phyloP scores from a whole-genome alignment of 2,329 filamentous ascomycete species.

The Ophiocordyceps camponoti-leonardi region DNA sequence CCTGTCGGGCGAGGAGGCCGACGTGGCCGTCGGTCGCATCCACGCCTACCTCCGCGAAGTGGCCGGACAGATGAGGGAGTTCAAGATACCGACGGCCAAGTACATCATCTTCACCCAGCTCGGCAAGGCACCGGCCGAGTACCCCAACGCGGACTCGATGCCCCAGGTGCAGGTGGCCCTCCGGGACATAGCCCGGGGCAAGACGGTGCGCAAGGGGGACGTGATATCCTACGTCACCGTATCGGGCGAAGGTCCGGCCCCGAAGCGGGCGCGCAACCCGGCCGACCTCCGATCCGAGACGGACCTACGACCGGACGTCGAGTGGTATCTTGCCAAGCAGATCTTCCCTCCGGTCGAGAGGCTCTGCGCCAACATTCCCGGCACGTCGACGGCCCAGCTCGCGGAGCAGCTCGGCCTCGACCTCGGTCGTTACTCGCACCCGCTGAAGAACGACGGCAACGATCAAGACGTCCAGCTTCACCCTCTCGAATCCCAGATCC shows the following conservation, averaged over 20 bases:
- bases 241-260: conserved; percentile 55
- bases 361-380: conserved; percentile 87
- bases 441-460: conserved; percentile 24
- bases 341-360: conserved; percentile 96
- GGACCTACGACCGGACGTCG: conserved; percentile 70
- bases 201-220: conserved; percentile 78
- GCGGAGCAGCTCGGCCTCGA: conserved; percentile 91
- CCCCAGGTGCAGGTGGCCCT: conserved; percentile 93
- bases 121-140: conserved; percentile 82
- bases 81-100: conserved; percentile 57
- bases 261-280: conserved; percentile 77
- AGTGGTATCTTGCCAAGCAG: conserved; percentile 96
- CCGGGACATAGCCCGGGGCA: conserved; percentile 72
- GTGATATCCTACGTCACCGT: conserved; percentile 85
- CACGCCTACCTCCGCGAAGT: conserved; percentile 85
- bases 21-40: conserved; percentile 73
- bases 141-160: conserved; percentile 89
- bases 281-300: conserved; percentile 67
- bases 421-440: conserved; percentile 57
- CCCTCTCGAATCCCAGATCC: conserved; percentile 85
- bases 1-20: conserved; percentile 81
- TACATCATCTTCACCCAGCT: conserved; percentile 98
- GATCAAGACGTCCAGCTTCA: conserved; percentile 55
- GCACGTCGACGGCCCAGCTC: conserved; percentile 76
- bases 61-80: conserved; percentile 72